Conservation (phyloP, 1,284 basidiomycete genomes). For the Leucocoprinus gongylophorus region DNA sequence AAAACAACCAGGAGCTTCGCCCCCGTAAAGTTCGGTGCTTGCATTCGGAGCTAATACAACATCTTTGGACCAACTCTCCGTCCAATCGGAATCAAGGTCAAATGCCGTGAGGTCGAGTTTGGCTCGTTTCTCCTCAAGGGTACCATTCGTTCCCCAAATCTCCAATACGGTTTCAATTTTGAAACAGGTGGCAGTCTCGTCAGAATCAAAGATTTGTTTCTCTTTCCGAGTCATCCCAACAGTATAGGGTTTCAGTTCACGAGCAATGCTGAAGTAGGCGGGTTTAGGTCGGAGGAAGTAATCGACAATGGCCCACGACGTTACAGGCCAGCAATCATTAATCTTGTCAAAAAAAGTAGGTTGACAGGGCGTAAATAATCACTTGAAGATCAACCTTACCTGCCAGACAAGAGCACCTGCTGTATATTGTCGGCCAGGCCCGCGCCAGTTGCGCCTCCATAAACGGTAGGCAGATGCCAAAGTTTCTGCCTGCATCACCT, state of each 20-base stretch:
- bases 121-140: conserved; percentile 48
- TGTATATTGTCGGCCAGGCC: conserved; percentile 62
- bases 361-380: not conserved
- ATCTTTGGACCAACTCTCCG: conserved; percentile 42
- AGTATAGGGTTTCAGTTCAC: conserved; percentile 66
- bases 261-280: conserved; percentile 61
- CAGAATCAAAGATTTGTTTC: conserved; percentile 48
- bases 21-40: conserved; percentile 77
- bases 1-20: conserved; percentile 63
- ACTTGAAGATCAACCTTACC: conserved; percentile 30
- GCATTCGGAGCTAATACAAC: conserved; percentile 63
- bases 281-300: conserved; percentile 76
- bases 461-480: conserved; percentile 68
- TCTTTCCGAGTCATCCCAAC: conserved; percentile 80
- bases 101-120: conserved; percentile 65
- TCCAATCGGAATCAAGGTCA: conserved; percentile 60
- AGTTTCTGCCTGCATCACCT: conserved; percentile 79
- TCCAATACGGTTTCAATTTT: conserved; percentile 61
- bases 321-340: conserved; percentile 79
- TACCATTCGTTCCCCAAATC: conserved; percentile 82
- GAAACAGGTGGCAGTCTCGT: conserved; percentile 56
- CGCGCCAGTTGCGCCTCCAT: conserved; percentile 73
- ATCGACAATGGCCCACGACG: conserved; percentile 75
- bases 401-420: conserved; percentile 80
- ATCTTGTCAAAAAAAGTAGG: conserved; percentile 34